Percentiles rank a stretch among this genome's conserved stretches.
Conservation (phyloP, 306 rosid genomes). For the Rubus parviflorus region DNA sequence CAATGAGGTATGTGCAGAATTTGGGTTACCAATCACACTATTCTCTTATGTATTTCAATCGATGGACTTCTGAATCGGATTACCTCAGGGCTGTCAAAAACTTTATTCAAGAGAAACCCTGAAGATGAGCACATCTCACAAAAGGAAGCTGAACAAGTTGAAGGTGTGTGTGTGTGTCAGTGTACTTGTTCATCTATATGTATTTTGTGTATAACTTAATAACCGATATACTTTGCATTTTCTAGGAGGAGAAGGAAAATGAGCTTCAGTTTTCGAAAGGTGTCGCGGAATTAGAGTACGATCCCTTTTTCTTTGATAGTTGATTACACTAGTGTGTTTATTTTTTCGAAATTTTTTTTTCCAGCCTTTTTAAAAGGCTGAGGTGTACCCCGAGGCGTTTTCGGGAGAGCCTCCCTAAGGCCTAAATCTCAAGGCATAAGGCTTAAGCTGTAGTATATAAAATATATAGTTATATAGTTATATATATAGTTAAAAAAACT, state of each 20-base stretch:
- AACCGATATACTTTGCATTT: constrained; percentile 15
- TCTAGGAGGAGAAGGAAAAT: constrained; percentile 69
- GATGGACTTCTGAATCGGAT: neutral
- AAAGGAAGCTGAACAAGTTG: constrained; percentile 61
- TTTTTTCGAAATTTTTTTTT: too few species aligned
- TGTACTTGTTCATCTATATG: neutral
- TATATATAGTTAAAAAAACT: too few species aligned
- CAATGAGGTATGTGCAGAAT: too few species aligned
- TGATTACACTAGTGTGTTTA: neutral
- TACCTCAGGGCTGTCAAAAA: constrained; percentile 35
- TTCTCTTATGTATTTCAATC: neutral
- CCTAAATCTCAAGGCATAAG: too few species aligned
- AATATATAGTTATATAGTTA: too few species aligned
- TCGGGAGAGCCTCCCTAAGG: too few species aligned
- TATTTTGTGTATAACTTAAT: neutral
- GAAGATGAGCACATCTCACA: constrained; percentile 65
- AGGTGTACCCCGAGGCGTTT: too few species aligned
- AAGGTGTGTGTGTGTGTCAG: constrained; percentile 45
- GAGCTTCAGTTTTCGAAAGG: constrained; percentile 49
- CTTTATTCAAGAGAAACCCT: constrained; percentile 36
- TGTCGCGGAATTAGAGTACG: constrained; percentile 63
- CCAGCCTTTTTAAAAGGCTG: too few species aligned
- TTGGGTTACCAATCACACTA: too few species aligned
- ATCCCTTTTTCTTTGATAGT: neutral
- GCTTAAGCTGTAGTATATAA: too few species aligned